Evolutionary conservation across 2,329 filamentous ascomycete species (phyloP), one percentile per base, ranked within the genome.

Genomic region (Cladosporium sp.): DNA sequence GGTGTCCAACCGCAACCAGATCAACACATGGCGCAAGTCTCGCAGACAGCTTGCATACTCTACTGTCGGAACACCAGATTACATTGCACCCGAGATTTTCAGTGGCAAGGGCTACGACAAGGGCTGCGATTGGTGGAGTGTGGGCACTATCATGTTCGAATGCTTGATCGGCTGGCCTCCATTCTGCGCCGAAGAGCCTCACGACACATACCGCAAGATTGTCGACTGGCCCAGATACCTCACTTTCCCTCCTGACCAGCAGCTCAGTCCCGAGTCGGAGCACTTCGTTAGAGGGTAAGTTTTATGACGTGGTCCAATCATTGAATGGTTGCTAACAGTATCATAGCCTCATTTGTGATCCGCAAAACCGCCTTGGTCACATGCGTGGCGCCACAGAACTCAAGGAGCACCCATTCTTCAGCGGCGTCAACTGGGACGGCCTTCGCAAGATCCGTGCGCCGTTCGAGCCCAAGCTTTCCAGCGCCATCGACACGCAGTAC

Each of bases 61-160:
- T 1, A 98, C 95, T 3, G 95, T 99, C 70, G 95, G 95, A 70
- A 99, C 95, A 1, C 95, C 95, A 11, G 95, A 99, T 79, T 99
- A 99, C 78, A 99, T 99, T 76, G 95, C 95, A 1, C 95, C 95
- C 2, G 95, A 99, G 78, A 98, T 99, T 74, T 98, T 99, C 80
- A 96, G 92, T 57, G 93, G 94, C 21, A 92, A 96, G 75, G 95
- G 95, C 59, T 99, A 99, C 82, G 92, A 92, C 66, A 97, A 94
- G 75, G 90, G 96, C 77, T 99, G 95, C 78, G 95, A 99, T 83
- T 99, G 95, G 95, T 99, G 95, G 95, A 96, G 92, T 26, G 86
- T 99, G 59, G 95, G 95, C 63, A 97, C 95, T 54, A 99, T 99
- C 81, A 98, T 99, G 95, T 99, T 98, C 75, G 95, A 99, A 80